Evolutionary conservation across 2,329 filamentous ascomycete species (phyloP).

Genomic region (Boeremia exigua): DNA sequence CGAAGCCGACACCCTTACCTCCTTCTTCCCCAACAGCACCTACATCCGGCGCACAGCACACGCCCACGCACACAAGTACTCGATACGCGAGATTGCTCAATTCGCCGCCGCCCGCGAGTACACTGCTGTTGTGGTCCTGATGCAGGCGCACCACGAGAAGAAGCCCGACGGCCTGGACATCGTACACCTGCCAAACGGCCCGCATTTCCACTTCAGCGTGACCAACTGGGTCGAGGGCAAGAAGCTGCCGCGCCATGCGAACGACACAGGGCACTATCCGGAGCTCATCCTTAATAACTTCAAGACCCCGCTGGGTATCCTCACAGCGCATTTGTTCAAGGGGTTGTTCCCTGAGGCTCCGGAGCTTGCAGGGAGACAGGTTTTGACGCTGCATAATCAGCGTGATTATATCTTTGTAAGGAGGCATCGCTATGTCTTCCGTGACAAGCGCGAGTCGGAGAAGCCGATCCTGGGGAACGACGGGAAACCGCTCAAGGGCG

Average conservation of each 20-base stretch:
- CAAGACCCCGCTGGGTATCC: constrained; percentile 85
- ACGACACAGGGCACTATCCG: constrained; percentile 84
- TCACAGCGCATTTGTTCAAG: constrained; percentile 84
- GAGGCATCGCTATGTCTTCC: constrained; percentile 88
- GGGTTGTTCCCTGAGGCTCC: constrained; percentile 80
- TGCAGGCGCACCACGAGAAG: constrained; percentile 79
- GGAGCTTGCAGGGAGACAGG: constrained; percentile 84
- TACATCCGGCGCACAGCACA: constrained; percentile 89
- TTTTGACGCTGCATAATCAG: constrained; percentile 92
- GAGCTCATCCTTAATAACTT: constrained; percentile 94
- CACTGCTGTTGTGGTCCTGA: constrained; percentile 82
- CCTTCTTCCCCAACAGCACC: constrained; percentile 77
- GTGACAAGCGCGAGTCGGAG: constrained; percentile 84
- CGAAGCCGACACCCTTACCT: constrained; percentile 78
- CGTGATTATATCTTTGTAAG: constrained; percentile 95
- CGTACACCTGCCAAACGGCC: constrained; percentile 81
- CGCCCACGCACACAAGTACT: constrained; percentile 87
- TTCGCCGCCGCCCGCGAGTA: constrained; percentile 84
- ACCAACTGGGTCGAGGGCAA: constrained; percentile 90
- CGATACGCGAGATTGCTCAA: constrained; percentile 83
- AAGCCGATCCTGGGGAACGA: constrained; percentile 84
- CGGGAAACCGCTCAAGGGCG: constrained; percentile 82
- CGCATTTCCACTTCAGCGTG: constrained; percentile 91
- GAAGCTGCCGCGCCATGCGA: constrained; percentile 87
- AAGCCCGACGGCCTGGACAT: constrained; percentile 81